Base-by-base conservation (phyloP, 2,329 filamentous ascomycete genomes). In the Aureobasidium sp. region DNA sequence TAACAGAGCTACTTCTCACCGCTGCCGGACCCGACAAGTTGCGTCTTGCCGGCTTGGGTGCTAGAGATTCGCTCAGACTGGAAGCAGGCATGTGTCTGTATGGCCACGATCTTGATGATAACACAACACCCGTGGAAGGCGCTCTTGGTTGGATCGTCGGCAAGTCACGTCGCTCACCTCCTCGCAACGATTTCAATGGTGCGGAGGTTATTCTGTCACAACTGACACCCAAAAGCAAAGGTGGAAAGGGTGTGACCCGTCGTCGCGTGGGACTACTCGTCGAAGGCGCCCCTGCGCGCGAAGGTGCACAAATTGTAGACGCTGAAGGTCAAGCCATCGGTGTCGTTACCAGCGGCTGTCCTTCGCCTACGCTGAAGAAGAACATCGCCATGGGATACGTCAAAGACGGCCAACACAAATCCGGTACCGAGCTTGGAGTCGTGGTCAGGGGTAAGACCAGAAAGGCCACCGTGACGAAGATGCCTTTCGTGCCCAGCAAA, bases 11-110 rank as follows among this genome's bases (percentile, higher is more conserved):
- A 29, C 81, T 96, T 29, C 82, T 96, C 50, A 74, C 81, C 44
- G 78, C 83, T 36, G 79, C 80, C 0, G 75, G 78, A 47, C 71
- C 69, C 45, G 86, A 86, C 30, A 84, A 86, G 11, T 79, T 96
- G 16, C 87, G 88, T 70, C 83, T 96, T 49, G 91, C 93, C 2
- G 94, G 94, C 3, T 83, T 99, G 0, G 94, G 92, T 10, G 91
- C 94, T 2, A 85, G 94, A 66, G 94, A 99, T 75, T 95, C 89
- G 64, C 84, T 99, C 63, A 87, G 94, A 50, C 85, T 99, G 34
- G 94, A 99, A 78, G 94, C 94, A 0, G 94, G 94, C 64, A 96
- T 99, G 93, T 99, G 94, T 75, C 83, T 99, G n/a, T 99, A 99
- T 77, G 94, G 94, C n/a, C 91, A 97, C 77, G 94, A 99, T 74